Evolutionary conservation across 2,329 filamentous ascomycete genomes (phyloP).

Genomic region (Sordariomycetes sp.): DNA sequence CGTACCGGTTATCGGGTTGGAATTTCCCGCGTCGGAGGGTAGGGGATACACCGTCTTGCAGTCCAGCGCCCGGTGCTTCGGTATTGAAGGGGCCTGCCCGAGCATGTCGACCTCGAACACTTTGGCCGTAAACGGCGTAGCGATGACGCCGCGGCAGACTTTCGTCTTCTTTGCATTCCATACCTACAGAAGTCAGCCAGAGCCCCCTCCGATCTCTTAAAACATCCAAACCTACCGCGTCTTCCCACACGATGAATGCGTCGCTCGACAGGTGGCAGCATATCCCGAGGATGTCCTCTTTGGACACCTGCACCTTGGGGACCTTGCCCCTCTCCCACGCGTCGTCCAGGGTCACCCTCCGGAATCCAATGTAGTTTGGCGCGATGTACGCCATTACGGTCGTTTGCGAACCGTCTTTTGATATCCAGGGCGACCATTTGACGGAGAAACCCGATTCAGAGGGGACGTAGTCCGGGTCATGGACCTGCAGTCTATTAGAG

Average conservation of each 20-base stretch:
- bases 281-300: slow-evolving; percentile 31
- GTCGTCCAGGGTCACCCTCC: slow-evolving; percentile 30
- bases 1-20: slow-evolving; percentile 36
- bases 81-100: slow-evolving; percentile 12
- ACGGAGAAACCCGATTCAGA: slow-evolving; percentile 37
- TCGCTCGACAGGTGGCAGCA: slow-evolving; percentile 40
- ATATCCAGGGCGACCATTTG: slow-evolving; percentile 43
- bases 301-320: slow-evolving; percentile 26
- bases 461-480: slow-evolving; percentile 39
- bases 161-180: slow-evolving; percentile 25
- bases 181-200: slow-evolving; percentile 21
- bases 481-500: slow-evolving; percentile 1
- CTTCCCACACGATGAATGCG: slow-evolving; percentile 46
- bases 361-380: slow-evolving; percentile 43
- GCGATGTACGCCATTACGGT: slow-evolving; percentile 39
- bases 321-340: slow-evolving; percentile 21
- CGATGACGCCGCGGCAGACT: slow-evolving; percentile 42
- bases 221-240: slow-evolving; percentile 24
- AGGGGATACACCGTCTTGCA: slow-evolving; percentile 35
- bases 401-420: slow-evolving; percentile 18
- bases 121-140: slow-evolving; percentile 36
- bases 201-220: background rate
- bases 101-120: slow-evolving; percentile 38
- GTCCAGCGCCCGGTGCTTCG: slow-evolving; percentile 26
- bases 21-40: slow-evolving; percentile 14